Base-by-base conservation (phyloP, 805 yeast genomes). In the Nakazawaea peltata region DNA sequence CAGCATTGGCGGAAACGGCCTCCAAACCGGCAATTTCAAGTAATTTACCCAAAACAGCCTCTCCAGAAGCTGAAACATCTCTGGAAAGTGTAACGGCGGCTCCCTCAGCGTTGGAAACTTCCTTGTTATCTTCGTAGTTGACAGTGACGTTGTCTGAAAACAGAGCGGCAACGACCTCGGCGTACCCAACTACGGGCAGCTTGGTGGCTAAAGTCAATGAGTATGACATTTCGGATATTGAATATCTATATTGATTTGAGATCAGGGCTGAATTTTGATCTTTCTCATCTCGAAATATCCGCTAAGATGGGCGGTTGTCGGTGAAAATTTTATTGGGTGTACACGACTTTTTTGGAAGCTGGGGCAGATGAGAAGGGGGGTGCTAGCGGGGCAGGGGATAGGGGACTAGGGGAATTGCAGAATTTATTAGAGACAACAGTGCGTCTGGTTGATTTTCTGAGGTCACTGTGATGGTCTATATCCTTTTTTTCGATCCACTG, bases 151-250 rank as follows among this genome's bases (percentile, higher is more conserved):
- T 57, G 60, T 84, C 83, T 49, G 81, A 76, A 33, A 82, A 69
- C 16, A 81, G 77, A 28, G 87, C 83, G 28, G 94, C 94, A 47
- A 84, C 76, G 42, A 87, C 61, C 13, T 77, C 75, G 5, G 84
- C 72, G 55, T 85, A 90, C 19, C 90, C 92, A 39, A 84, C 80
- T 33, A 72, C 68, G 14, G 84, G 84, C 4, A 95, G 94, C 66
- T 86, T 88, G 37, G 84, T 86, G 40, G 95, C 95, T 44, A 88
- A 61, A 39, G 77, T 69, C 42, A 88, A 65, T 21, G 59, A 25
- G 27, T 25, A 25, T 25, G 6, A 25, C 27, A 25, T 6, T 5
- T 21, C 10, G 23, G 10, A 7, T 21, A 21, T 21, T 21, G 7
- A 10, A 21, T 7, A 7, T 21, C 23, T 10, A 8, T 21, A 7